Conservation (phyloP, 192 early-diverging fungal genomes). For the Podila verticillata region DNA sequence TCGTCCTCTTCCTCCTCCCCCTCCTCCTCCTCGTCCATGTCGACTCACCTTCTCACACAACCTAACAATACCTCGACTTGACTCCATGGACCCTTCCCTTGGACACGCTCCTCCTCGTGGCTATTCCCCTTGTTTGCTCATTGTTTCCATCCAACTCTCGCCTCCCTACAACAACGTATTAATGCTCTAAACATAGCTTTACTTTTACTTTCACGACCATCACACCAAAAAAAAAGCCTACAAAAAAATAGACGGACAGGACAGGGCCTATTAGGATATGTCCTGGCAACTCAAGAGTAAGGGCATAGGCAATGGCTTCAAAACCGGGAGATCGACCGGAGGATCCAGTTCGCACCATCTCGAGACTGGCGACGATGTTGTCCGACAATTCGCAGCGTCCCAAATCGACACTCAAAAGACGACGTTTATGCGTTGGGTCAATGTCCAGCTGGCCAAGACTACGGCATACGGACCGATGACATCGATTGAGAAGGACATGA, state of each 20-base stretch:
- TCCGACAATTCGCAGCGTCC: constrained; percentile 56
- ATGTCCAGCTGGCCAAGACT: constrained; percentile 58
- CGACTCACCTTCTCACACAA: neutral
- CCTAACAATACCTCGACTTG: neutral
- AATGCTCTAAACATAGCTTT: neutral
- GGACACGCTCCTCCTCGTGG: neutral
- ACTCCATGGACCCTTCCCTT: constrained; percentile 7
- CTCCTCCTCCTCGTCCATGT: neutral
- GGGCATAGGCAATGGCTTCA: constrained; percentile 5
- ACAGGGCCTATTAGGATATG: constrained; percentile 11
- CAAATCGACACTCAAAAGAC: constrained; percentile 61
- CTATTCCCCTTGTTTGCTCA: constrained; percentile 3
- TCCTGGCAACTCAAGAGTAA: constrained; percentile 54
- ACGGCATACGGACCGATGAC: constrained; percentile 52
- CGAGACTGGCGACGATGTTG: constrained; percentile 50
- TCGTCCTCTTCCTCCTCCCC: too few species aligned
- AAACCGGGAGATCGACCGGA: neutral
- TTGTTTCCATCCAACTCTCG: neutral
- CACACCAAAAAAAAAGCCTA: neutral
- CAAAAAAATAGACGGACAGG: neutral
- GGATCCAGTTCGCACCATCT: constrained; percentile 11
- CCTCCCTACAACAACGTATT: neutral
- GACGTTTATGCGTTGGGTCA: constrained; percentile 69
- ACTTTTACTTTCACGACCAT: neutral
- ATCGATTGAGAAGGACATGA: constrained; percentile 68